A percentile compares a stretch with the other conserved stretches of the same genome.
Conservation (phyloP, 1,284 basidiomycete genomes). For the Ceratobasidium sp. region DNA sequence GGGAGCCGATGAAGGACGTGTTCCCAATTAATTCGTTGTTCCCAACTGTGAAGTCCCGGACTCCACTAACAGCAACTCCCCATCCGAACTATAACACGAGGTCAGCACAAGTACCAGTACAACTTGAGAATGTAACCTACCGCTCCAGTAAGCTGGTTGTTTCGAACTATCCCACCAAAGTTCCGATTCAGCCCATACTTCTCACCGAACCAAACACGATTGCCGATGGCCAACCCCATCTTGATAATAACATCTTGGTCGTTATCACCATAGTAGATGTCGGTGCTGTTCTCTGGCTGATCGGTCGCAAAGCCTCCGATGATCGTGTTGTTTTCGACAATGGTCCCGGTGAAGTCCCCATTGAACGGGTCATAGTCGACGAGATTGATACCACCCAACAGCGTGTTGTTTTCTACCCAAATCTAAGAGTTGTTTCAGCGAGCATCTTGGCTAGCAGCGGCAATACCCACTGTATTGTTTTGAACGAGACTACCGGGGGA, state of each 20-base stretch:
- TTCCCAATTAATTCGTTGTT: conserved; percentile 75
- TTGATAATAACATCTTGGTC: conserved; percentile 72
- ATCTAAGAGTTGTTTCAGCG: conserved; percentile 4
- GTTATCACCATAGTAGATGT: conserved; percentile 54
- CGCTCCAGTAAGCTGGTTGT: conserved; percentile 77
- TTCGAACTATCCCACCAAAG: conserved; percentile 66
- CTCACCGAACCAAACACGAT: conserved; percentile 77
- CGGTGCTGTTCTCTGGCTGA: conserved; percentile 42
- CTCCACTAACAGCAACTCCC: conserved; percentile 72
- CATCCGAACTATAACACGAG: conserved; percentile 62
- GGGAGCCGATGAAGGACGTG: conserved; percentile 77
- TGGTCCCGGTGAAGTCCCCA: conserved; percentile 75
- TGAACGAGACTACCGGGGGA: conserved; percentile 54
- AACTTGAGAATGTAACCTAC: conserved; percentile 51
- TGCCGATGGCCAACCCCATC: conserved; percentile 51
- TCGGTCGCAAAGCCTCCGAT: conserved; percentile 71
- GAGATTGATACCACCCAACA: conserved; percentile 60
- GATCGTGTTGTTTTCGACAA: conserved; percentile 78
- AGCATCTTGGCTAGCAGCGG: conserved; percentile 36
- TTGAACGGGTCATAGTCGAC: conserved; percentile 79
- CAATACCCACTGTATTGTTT: conserved; percentile 55
- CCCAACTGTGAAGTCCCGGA: conserved; percentile 72
- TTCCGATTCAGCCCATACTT: conserved; percentile 69
- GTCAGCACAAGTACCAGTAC: not conserved
- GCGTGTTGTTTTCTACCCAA: conserved; percentile 39